phyloP scores from a whole-genome alignment of 2,329 filamentous ascomycete species.

The Fusarium sp. region DNA sequence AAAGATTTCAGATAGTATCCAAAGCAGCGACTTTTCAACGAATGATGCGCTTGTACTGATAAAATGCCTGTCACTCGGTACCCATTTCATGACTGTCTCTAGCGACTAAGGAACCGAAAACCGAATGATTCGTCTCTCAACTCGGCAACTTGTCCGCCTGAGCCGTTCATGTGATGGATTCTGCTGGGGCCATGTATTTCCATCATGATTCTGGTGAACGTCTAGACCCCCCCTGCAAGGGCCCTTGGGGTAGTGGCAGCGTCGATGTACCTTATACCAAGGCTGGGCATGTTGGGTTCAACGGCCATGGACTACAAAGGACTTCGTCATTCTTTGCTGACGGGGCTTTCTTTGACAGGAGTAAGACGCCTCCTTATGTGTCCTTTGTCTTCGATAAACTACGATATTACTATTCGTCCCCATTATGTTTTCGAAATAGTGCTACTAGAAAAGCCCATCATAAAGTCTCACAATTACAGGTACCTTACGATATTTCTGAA shows the following conservation, averaged over 20 bases:
- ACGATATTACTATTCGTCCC: neutral
- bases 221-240: constrained; percentile 33
- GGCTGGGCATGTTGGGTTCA: constrained; percentile 29
- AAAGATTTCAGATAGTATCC: neutral
- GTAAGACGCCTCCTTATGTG: constrained; percentile 14
- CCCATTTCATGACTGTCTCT: constrained; percentile 1
- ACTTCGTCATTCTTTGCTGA: constrained; percentile 32
- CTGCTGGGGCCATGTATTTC: constrained; percentile 23
- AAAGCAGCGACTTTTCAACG: neutral
- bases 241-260: constrained; percentile 7
- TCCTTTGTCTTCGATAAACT: neutral
- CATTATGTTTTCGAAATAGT: neutral
- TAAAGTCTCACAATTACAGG: no score
- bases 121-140: constrained; percentile 20
- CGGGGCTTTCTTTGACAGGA: constrained; percentile 9
- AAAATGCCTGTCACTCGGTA: neutral
- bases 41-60: constrained; percentile 17
- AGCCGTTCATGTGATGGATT: constrained; percentile 37
- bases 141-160: constrained; percentile 26
- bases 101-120: constrained; percentile 1
- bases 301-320: constrained; percentile 16
- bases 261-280: constrained; percentile 28
- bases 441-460: neutral
- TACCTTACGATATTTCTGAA: neutral
- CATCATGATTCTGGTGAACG: constrained; percentile 25